Conservation (phyloP, 1,284 basidiomycete species). For the Cryptococcus sp. region DNA sequence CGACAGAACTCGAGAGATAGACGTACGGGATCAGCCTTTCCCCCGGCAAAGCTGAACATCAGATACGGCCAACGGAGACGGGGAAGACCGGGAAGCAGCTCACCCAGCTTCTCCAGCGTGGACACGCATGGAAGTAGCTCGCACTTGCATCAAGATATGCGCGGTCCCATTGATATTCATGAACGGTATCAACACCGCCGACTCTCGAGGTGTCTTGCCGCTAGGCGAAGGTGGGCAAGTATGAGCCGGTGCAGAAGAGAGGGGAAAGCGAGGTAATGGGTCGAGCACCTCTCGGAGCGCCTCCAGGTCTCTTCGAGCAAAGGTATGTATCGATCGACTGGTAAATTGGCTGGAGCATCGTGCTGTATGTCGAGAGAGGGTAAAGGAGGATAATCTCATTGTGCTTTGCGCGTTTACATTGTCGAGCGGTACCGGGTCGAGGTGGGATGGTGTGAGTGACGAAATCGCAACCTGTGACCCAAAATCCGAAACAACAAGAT, state of each 20-base stretch:
- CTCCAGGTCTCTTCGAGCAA: conserved; percentile 22
- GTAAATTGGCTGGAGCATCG: not conserved
- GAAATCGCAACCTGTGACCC: too few relatives aligned
- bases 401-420: too few relatives aligned
- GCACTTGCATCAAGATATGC: conserved; percentile 32
- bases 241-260: conserved; percentile 21
- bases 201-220: conserved; percentile 15
- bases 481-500: too few relatives aligned
- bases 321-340: conserved; percentile 5
- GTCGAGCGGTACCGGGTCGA: too few relatives aligned
- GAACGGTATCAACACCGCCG: conserved; percentile 39
- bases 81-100: conserved; percentile 7
- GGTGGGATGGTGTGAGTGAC: too few relatives aligned
- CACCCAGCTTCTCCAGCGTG: conserved; percentile 42
- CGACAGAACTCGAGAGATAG: not conserved
- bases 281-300: conserved; percentile 16
- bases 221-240: conserved; percentile 9
- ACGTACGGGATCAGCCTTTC: conserved; percentile 23
- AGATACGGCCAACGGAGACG: not conserved
- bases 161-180: conserved; percentile 31
- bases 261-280: conserved; percentile 10
- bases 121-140: conserved; percentile 27
- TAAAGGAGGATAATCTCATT: not conserved
- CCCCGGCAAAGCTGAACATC: conserved; percentile 38
- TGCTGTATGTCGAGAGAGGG: not conserved